phyloP scores from a whole-genome alignment of 2,329 filamentous ascomycete genomes.

The Diaporthe sp. region DNA sequence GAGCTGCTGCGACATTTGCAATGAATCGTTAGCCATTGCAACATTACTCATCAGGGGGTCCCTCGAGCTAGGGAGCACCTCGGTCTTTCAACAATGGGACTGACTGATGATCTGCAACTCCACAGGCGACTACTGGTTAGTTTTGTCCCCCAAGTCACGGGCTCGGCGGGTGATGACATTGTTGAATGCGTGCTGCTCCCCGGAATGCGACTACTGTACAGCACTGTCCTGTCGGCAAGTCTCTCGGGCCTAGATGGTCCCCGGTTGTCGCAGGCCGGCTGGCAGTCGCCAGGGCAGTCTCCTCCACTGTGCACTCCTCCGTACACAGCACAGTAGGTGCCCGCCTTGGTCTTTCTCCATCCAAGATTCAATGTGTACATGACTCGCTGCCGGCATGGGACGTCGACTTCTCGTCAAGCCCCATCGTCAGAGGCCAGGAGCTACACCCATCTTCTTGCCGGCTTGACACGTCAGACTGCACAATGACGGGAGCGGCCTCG shows the following conservation, averaged over 20 bases:
- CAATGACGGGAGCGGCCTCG: conserved; percentile 15
- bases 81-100: conserved; percentile 27
- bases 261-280: conserved; percentile 13
- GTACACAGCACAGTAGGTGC: background rate
- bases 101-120: conserved; percentile 36
- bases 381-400: conserved; percentile 27
- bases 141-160: background rate
- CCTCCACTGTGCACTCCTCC: conserved; percentile 9
- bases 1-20: conserved; percentile 25
- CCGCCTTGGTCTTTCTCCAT: background rate
- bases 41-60: conserved; percentile 31
- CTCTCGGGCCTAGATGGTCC: background rate
- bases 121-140: conserved; percentile 24
- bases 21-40: conserved; percentile 29
- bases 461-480: conserved; percentile 32
- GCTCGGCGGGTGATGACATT: conserved; percentile 15
- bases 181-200: background rate
- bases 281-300: background rate
- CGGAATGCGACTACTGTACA: background rate
- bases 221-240: conserved; percentile 11
- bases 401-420: conserved; percentile 2
- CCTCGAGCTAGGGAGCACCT: conserved; percentile 30
- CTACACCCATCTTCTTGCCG: conserved; percentile 4
- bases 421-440: conserved; percentile 4
- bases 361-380: conserved; percentile 25